Percentiles rank a stretch among this genome's conserved stretches.
These are phyloP conservation scores for Cyphellophora europaea DNA, from an alignment of 2,329 filamentous ascomycete species.

Conservation along the genomic window DNA sequence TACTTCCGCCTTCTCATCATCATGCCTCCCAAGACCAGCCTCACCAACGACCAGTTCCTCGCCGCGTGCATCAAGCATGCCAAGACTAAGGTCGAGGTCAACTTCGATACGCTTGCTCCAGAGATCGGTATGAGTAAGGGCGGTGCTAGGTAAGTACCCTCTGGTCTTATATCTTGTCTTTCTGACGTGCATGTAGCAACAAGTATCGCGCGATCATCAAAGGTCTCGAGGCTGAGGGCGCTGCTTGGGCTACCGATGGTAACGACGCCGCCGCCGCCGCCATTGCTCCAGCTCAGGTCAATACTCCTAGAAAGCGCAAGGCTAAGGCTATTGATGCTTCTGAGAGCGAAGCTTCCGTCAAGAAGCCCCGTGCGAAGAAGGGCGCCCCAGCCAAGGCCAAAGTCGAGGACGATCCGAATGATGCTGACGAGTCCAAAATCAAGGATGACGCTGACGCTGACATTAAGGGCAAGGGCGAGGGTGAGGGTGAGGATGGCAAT, in stretches of 20 bases:
- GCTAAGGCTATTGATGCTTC: constrained; percentile 1
- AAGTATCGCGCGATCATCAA: constrained; percentile 17
- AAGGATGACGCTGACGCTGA: constrained; percentile 1
- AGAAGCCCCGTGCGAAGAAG: constrained; percentile 2
- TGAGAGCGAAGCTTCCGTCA: constrained; percentile 2
- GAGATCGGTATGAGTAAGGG: constrained; percentile 14
- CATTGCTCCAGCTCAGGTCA: constrained; percentile 4
- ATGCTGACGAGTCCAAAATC: neutral
- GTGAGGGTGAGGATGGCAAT: neutral
- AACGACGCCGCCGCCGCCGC: neutral
- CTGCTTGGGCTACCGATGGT: constrained; percentile 3
- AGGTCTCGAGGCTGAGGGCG: constrained; percentile 9
- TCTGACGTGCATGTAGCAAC: too few species aligned
- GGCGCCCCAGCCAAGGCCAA: neutral
- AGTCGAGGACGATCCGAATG: constrained; percentile 1
- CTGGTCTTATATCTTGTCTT: neutral
- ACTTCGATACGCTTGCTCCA: constrained; percentile 12
- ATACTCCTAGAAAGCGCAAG: constrained; percentile 12
- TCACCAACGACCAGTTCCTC: constrained; percentile 11
- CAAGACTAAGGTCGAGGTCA: constrained; percentile 12
- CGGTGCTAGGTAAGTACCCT: constrained; percentile 17
- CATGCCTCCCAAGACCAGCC: constrained; percentile 6
- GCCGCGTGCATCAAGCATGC: constrained; percentile 14
- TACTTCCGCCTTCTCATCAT: too few species aligned
- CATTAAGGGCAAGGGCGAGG: neutral